Conservation (phyloP, 2,329 filamentous ascomycete species). For the Arthrobotrys sphaeroides region DNA sequence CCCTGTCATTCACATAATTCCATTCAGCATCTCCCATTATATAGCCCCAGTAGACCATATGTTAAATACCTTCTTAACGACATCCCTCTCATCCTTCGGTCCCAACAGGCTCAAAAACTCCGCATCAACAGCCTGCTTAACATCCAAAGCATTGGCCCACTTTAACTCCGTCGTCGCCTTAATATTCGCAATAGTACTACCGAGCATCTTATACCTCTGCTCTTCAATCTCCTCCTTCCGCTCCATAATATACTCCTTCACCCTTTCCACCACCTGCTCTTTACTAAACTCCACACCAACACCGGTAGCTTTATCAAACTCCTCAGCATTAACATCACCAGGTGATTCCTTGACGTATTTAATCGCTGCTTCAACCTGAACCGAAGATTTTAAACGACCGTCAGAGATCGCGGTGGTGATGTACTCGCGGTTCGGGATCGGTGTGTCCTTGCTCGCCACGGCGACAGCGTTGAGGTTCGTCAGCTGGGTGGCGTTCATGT, state of each 20-base stretch:
- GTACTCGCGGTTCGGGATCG: constrained; percentile 51
- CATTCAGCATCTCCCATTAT: neutral
- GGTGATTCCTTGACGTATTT: constrained; percentile 56
- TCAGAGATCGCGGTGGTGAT: constrained; percentile 55
- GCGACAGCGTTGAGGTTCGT: constrained; percentile 54
- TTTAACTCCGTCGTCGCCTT: constrained; percentile 56
- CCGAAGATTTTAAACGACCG: constrained; percentile 54
- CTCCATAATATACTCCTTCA: constrained; percentile 54
- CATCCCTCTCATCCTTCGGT: constrained; percentile 58
- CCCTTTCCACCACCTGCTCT: constrained; percentile 48
- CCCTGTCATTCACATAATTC: neutral
- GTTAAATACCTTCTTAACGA: constrained; percentile 56
- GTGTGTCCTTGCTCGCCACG: constrained; percentile 54
- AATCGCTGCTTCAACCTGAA: constrained; percentile 56
- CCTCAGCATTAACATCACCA: constrained; percentile 42
- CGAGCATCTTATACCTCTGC: constrained; percentile 56
- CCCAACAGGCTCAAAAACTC: constrained; percentile 56
- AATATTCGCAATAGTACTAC: constrained; percentile 55
- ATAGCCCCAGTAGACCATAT: neutral
- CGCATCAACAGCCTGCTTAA: constrained; percentile 57
- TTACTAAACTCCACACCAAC: constrained; percentile 55
- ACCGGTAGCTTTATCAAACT: constrained; percentile 54
- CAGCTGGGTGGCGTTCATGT: constrained; percentile 51
- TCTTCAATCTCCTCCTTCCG: constrained; percentile 55
- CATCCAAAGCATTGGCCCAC: constrained; percentile 56